Evolutionary conservation across 306 rosid species (phyloP), one percentile per base, ranked within the genome.

Genomic region (Fragaria nilgerrensis): DNA sequence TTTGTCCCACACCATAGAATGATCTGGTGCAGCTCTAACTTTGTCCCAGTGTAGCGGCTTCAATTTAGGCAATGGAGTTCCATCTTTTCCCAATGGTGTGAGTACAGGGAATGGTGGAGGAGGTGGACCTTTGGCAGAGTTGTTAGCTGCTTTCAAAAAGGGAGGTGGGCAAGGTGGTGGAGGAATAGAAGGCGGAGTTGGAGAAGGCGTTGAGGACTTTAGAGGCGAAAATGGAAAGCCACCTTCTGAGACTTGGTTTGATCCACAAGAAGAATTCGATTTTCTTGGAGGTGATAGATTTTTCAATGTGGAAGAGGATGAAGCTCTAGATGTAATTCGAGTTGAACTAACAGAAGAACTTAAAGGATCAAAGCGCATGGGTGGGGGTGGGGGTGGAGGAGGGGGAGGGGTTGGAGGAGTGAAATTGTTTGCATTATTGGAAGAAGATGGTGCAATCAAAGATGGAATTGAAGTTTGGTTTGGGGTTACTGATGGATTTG

Each of bases 1-100:
- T 81, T 89, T 96, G 82, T 96, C 98, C 99, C 99, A 96, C 69
- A 96, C 98, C 94, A 87, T 96, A 13, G 98, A 88, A 61, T 86
- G 91, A 74, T 96, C 91, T 4, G 99, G 94, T 25, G 92, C 92
- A 44, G 99, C 94, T 83, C 98, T 88, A 36, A 96, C 98, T 91
- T 96, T 96, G 85, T 92, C 99, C 99, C 98, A 96, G n/a, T 96
- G 99, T 47, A 92, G 96, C 11, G 99, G 99, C 87, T 96, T 96
- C 56, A 96, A 88, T 84, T 91, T 96, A 27, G 98, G 93, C 61
- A 91, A 70, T 0, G 91, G 91, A 25, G 88, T 67, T 79, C 94
- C 98, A 76, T 93, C 99, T 89, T 89, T 96, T 44, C 97, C 97
- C 52, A 86, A 34, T 49, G 98, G 84, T 32, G 89, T 78, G 58